A percentile compares a stretch with the other conserved stretches of the same genome.
phyloP scores from a whole-genome alignment of 148 eudicot species.

The Rhododendron williamsianum region DNA sequence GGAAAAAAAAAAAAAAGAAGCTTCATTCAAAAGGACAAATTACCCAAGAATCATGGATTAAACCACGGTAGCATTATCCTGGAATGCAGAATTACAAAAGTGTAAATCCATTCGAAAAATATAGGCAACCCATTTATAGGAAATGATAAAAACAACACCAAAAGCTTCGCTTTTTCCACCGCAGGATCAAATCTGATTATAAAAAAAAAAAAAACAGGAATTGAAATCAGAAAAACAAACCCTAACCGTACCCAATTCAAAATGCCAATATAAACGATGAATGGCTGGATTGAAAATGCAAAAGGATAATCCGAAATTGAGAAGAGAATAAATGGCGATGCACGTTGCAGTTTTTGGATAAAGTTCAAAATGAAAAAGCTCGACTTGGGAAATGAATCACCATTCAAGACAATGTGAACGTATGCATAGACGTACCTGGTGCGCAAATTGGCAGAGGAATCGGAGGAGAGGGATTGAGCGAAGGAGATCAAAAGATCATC shows the following conservation, averaged over 20 bases:
- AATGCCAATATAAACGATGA: background rate
- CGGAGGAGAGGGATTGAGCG: constrained; percentile 8
- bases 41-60: background rate
- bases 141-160: background rate
- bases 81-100: background rate
- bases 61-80: background rate
- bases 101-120: background rate
- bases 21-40: background rate
- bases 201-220: background rate
- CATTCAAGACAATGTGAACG: constrained; percentile 1
- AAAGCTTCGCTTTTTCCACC: constrained; percentile 13
- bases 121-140: constrained; percentile 3
- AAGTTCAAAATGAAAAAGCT: background rate
- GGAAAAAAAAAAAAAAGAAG: too few species aligned
- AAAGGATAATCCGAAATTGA: background rate
- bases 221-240: background rate
- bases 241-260: background rate
- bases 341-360: background rate
- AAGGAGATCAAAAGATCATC: constrained; percentile 10
- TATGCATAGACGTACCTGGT: constrained; percentile 19
- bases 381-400: background rate
- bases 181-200: constrained; percentile 4
- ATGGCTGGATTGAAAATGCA: background rate
- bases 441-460: constrained; percentile 22
- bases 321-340: background rate